Evolutionary conservation across 768 basidiomycete genomes (phyloP), one percentile per base, ranked within the genome.

Genomic region (Cyathus striatus): DNA sequence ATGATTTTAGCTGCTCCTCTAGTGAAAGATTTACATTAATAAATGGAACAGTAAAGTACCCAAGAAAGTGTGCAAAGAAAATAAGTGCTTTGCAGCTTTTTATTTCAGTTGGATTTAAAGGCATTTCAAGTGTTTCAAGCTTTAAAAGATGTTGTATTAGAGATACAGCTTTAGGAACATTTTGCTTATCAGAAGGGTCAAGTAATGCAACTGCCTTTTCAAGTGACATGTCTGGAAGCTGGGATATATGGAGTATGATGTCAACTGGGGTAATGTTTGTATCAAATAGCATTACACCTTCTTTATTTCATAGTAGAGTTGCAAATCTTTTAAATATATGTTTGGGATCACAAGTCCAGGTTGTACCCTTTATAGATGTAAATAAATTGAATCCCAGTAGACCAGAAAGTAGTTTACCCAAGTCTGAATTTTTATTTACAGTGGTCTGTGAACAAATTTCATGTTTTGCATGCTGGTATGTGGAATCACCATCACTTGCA

Each of bases 301-400:
- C 2, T 7, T 23, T 21, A 25, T 25, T 37, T 4, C 54, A 43
- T 14, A 51, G 21, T 10, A 52, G 38, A 23, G 54, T 52, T 21
- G 45, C 58, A 46, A 51, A 49, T 7, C 56, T 44, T 43, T 59
- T 59, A 23, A 48, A 33, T 6, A 60, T 43, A 41, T 60, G 58
- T 35, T 56, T 60, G 7, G 43, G 49, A 43, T 56, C 57, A 41
- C 48, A 54, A 20, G 49, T 52, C 14, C 44, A 45, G 4, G 49
- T 9, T 12, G 49, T 24, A 7, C 42, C 48, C 33, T 46, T 5
- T 40, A 32, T 6, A 1, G 46, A 45, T 2, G 52, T 55, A 9
- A 45, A 40, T 7, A 24, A 38, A 32, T 57, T 55, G 12, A 59
- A 23, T 9, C 53, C 53, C 20, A 32, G 20, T 27, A 46, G 42